Evolutionary conservation across 371 early-diverging fungal genomes (phyloP).

Genomic region (Mucor racemosus): DNA sequence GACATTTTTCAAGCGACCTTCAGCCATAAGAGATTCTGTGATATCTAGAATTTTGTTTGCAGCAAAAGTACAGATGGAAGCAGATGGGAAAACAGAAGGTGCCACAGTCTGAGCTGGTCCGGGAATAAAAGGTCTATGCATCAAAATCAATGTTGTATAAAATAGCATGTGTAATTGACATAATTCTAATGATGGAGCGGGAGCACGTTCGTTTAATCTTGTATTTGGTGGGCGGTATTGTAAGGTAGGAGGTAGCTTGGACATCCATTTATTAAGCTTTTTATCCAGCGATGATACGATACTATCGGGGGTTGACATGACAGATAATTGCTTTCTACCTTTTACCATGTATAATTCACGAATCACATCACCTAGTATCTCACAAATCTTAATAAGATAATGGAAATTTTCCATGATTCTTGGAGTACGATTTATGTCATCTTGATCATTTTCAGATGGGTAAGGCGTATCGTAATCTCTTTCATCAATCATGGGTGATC

Average conservation of each 20-base stretch:
- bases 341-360: slow-evolving; percentile 53
- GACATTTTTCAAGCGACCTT: slow-evolving; percentile 36
- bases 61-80: slow-evolving; percentile 58
- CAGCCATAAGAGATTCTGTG: slow-evolving; percentile 42
- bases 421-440: slow-evolving; percentile 34
- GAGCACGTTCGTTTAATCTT: slow-evolving; percentile 31
- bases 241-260: slow-evolving; percentile 43
- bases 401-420: slow-evolving; percentile 47
- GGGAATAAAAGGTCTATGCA: slow-evolving; percentile 73
- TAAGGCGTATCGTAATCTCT: slow-evolving; percentile 55
- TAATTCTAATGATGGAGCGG: slow-evolving; percentile 47
- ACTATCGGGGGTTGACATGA: slow-evolving; percentile 40
- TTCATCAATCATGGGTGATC: slow-evolving; percentile 55
- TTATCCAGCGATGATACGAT: slow-evolving; percentile 51
- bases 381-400: slow-evolving; percentile 47
- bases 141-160: slow-evolving; percentile 74
- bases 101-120: slow-evolving; percentile 35
- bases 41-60: slow-evolving; percentile 64
- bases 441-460: slow-evolving; percentile 46
- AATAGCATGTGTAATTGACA: slow-evolving; percentile 71
- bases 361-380: slow-evolving; percentile 47
- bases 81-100: slow-evolving; percentile 51
- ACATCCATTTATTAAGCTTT: slow-evolving; percentile 56
- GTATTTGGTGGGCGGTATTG: slow-evolving; percentile 54
- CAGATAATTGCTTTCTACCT: slow-evolving; percentile 40